These are phyloP conservation scores for Hypomyces rosellus DNA, from an alignment of 2,329 filamentous ascomycete species.

Conservation along the genomic window DNA sequence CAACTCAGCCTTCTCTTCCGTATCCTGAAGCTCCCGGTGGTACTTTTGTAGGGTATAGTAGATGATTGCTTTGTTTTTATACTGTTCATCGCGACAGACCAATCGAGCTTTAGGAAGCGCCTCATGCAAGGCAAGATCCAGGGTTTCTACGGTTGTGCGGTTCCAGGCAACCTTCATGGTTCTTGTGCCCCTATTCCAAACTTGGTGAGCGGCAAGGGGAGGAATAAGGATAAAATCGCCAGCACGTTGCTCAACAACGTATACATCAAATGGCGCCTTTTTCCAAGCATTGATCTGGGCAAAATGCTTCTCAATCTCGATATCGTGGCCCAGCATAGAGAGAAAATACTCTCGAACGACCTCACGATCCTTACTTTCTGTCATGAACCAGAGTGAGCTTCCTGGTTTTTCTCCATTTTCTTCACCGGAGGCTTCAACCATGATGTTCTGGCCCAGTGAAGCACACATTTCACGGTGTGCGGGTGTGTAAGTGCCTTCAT, in stretches of 20 bases:
- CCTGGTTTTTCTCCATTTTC: constrained; percentile 73
- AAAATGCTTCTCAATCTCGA: constrained; percentile 95
- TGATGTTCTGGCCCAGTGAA: constrained; percentile 92
- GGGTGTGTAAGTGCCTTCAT: constrained; percentile 95
- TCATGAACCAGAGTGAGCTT: constrained; percentile 98
- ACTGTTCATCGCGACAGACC: constrained; percentile 95
- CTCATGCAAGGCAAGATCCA: constrained; percentile 79
- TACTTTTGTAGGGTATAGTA: constrained; percentile 86
- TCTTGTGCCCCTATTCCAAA: constrained; percentile 93
- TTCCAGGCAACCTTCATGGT: constrained; percentile 99
- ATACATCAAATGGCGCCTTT: constrained; percentile 86
- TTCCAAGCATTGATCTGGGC: constrained; percentile 95
- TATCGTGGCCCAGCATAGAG: constrained; percentile 88
- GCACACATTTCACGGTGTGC: constrained; percentile 97
- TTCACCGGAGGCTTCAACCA: constrained; percentile 81
- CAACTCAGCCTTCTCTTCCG: constrained; percentile 44
- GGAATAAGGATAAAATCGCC: constrained; percentile 94
- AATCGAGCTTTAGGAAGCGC: constrained; percentile 82
- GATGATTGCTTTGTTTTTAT: constrained; percentile 96
- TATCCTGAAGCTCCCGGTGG: constrained; percentile 48
- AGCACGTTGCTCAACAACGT: constrained; percentile 81
- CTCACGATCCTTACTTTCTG: constrained; percentile 85
- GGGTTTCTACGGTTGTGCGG: constrained; percentile 82
- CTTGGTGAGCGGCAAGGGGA: constrained; percentile 88
- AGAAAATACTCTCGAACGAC: constrained; percentile 90